Evolutionary conservation across 2,329 filamentous ascomycete genomes (phyloP).

Genomic region (Ascosphaera acerosa): DNA sequence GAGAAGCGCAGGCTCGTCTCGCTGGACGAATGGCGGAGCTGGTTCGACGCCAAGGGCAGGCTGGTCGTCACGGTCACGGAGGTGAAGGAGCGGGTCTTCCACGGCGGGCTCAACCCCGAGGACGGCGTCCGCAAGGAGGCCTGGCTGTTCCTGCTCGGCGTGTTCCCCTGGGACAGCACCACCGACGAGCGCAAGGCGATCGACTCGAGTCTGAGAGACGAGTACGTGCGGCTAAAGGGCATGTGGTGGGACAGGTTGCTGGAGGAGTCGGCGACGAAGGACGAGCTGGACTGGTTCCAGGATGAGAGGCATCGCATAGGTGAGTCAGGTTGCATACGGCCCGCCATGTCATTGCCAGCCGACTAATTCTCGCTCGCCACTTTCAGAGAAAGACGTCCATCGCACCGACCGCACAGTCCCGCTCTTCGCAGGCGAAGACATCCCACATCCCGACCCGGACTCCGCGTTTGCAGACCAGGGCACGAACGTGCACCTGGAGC

Average conservation of each 20-base stretch:
- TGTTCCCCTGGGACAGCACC: conserved; percentile 84
- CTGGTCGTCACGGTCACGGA: conserved; percentile 66
- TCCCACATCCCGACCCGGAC: conserved; percentile 83
- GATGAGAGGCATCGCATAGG: conserved; percentile 85
- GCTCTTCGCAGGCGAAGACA: conserved; percentile 92
- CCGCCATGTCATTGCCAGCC: conserved; percentile 2
- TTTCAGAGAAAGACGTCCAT: conserved; percentile 80
- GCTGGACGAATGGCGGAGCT: conserved; percentile 68
- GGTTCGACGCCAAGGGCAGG: conserved; percentile 58
- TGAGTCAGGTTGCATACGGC: conserved; percentile 23
- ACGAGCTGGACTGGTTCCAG: conserved; percentile 86
- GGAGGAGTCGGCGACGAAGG: conserved; percentile 51
- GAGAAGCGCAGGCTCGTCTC: conserved; percentile 57
- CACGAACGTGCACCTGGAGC: conserved; percentile 92
- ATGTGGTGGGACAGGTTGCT: conserved; percentile 90
- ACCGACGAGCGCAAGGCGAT: conserved; percentile 60
- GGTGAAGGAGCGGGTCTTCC: conserved; percentile 92
- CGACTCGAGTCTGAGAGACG: conserved; percentile 65
- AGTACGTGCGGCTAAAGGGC: conserved; percentile 82
- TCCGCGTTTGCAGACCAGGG: conserved; percentile 82
- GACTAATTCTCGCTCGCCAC: conserved; percentile 28
- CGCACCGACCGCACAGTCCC: conserved; percentile 83
- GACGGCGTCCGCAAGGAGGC: conserved; percentile 90
- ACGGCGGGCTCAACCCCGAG: conserved; percentile 67
- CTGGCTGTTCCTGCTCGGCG: conserved; percentile 79